Conservation (phyloP, 148 eudicot genomes). For the Beta vulgaris region DNA sequence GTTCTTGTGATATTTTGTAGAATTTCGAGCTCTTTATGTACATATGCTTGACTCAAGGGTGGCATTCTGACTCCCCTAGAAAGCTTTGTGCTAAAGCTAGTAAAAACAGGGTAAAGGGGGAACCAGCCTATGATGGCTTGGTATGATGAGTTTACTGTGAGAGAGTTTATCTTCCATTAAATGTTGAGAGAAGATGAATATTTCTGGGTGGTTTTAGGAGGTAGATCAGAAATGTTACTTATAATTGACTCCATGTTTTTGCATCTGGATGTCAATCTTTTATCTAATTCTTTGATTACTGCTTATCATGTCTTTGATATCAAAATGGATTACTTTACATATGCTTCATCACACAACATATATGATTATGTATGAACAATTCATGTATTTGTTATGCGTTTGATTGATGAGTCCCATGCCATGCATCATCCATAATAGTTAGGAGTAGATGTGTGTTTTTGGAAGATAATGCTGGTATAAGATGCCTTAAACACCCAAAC, state of each 20-base stretch:
- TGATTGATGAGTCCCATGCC: too few species aligned
- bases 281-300: not conserved
- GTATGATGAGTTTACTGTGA: not conserved
- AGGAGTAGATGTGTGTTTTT: too few species aligned
- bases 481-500: too few species aligned
- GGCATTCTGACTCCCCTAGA: not conserved
- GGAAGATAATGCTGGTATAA: too few species aligned
- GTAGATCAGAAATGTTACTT: not conserved
- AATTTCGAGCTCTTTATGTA: not conserved
- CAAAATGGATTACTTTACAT: too few species aligned
- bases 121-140: not conserved
- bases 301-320: not conserved
- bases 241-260: not conserved
- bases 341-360: too few species aligned
- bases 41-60: not conserved
- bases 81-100: constrained; percentile 7
- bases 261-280: not conserved
- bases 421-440: too few species aligned
- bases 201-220: too few species aligned
- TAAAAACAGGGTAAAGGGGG: not conserved
- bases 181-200: too few species aligned
- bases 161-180: too few species aligned
- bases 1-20: constrained; percentile 39
- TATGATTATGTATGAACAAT: too few species aligned
- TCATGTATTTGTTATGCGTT: too few species aligned